These are phyloP conservation scores for Annulohypoxylon moriforme DNA, from an alignment of 495 filamentous ascomycete species.

Conservation along the genomic window DNA sequence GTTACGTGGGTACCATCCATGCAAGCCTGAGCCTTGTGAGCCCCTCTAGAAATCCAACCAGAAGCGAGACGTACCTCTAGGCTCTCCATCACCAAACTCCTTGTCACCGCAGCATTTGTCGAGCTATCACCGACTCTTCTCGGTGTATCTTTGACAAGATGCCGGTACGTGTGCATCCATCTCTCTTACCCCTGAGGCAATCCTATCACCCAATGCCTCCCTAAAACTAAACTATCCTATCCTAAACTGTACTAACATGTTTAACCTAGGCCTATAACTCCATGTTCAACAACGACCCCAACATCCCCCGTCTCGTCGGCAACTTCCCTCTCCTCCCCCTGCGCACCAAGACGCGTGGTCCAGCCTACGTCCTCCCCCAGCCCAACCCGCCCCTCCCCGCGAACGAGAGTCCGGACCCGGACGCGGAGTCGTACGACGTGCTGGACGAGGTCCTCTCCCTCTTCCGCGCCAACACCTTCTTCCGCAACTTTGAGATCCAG, in stretches of 20 bases:
- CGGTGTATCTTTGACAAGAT: slow-evolving; percentile 45
- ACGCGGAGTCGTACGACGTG: slow-evolving; percentile 90
- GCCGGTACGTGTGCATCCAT: slow-evolving; percentile 46
- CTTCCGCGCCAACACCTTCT: slow-evolving; percentile 98
- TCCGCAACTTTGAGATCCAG: slow-evolving; percentile 99
- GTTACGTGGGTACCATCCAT: slow-evolving; percentile 8
- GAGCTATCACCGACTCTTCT: slow-evolving; percentile 36
- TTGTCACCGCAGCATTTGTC: slow-evolving; percentile 19
- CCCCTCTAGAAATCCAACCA: slow-evolving; percentile 10
- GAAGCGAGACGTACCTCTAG: not conserved
- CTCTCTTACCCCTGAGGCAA: not conserved
- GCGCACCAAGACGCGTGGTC: slow-evolving; percentile 90
- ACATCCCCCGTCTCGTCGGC: slow-evolving; percentile 65
- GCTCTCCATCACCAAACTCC: slow-evolving; percentile 4
- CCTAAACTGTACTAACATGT: slow-evolving; percentile 22
- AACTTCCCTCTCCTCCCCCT: slow-evolving; percentile 96
- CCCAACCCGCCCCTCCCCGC: slow-evolving; percentile 72
- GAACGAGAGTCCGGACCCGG: slow-evolving; percentile 78
- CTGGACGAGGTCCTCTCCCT: slow-evolving; percentile 92
- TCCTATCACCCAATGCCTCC: slow-evolving; percentile 1
- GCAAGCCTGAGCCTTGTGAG: slow-evolving; percentile 18
- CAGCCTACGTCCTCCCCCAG: slow-evolving; percentile 80
- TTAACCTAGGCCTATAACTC: slow-evolving; percentile 89
- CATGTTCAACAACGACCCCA: slow-evolving; percentile 84
- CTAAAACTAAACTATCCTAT: not conserved